Evolutionary conservation across 225 moss, liverwort and hornwort genomes (phyloP).

Genomic region (Pseudoscleropodium purum): DNA sequence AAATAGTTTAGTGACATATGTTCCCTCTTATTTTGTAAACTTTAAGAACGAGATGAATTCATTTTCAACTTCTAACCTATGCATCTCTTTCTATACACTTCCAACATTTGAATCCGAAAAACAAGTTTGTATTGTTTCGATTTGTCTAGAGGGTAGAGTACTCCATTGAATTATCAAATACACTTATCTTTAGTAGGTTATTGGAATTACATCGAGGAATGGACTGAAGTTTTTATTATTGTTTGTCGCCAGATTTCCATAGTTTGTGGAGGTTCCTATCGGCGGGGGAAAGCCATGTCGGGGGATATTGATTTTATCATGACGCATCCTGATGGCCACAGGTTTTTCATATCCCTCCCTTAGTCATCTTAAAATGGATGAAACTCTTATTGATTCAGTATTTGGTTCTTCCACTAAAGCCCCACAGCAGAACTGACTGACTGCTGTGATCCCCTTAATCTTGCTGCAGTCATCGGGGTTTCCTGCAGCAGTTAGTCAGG

Average conservation of each 20-base stretch:
- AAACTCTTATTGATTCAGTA: neutral
- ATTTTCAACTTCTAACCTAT: neutral
- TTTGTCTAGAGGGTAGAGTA: neutral
- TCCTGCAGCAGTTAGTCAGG: conserved; percentile 43
- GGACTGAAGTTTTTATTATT: neutral
- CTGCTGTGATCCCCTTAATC: neutral
- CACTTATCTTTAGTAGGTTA: neutral
- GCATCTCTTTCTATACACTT: neutral
- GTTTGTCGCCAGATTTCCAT: conserved; percentile 43
- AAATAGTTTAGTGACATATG: neutral
- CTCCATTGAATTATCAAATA: neutral
- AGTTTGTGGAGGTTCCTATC: conserved; percentile 91
- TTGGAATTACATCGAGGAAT: neutral
- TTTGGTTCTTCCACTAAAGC: neutral
- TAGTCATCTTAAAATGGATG: neutral
- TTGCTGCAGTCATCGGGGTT: conserved; percentile 63
- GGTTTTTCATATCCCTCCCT: conserved; percentile 18
- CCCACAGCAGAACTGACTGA: neutral
- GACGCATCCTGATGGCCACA: conserved; percentile 88
- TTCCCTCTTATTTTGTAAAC: neutral
- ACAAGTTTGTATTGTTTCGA: neutral
- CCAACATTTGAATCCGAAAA: neutral
- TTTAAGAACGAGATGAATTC: neutral
- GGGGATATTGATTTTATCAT: conserved; percentile 92
- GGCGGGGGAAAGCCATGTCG: conserved; percentile 70